A percentile compares a stretch with the other conserved stretches of the same genome.
Conservation (phyloP, 2,329 filamentous ascomycete species). For the Colletotrichum incanum region DNA sequence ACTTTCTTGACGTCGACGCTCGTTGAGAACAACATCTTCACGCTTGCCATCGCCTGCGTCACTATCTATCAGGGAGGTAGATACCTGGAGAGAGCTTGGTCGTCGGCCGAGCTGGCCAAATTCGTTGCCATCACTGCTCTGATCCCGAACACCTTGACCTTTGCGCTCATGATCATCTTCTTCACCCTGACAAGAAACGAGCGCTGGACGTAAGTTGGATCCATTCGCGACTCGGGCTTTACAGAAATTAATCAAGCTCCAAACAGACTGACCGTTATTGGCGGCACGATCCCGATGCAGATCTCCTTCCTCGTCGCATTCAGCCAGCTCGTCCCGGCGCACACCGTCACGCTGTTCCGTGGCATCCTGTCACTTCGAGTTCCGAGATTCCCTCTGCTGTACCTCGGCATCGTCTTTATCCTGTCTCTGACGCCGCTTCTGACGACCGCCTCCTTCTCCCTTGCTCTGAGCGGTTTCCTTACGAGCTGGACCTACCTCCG, state of each 20-base stretch:
- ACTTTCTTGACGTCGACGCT: conserved; percentile 88
- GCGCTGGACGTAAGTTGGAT: conserved; percentile 75
- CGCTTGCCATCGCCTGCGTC: conserved; percentile 80
- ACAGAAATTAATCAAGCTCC: conserved; percentile 43
- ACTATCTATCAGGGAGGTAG: conserved; percentile 93
- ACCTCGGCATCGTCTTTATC: conserved; percentile 82
- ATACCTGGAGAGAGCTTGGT: conserved; percentile 97
- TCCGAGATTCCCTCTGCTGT: conserved; percentile 77
- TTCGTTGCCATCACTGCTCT: conserved; percentile 85
- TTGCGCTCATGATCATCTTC: conserved; percentile 81
- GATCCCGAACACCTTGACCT: conserved; percentile 84
- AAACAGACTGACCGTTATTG: conserved; percentile 83
- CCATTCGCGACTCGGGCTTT: background rate
- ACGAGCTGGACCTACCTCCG: conserved; percentile 96
- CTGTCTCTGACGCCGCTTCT: conserved; percentile 71
- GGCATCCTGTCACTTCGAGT: conserved; percentile 92
- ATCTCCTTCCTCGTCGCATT: conserved; percentile 96
- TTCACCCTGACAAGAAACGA: conserved; percentile 79
- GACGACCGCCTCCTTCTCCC: conserved; percentile 82
- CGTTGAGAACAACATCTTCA: conserved; percentile 94
- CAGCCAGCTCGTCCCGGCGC: conserved; percentile 96
- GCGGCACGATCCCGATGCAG: conserved; percentile 90
- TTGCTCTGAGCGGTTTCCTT: conserved; percentile 86
- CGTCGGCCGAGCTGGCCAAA: conserved; percentile 90
- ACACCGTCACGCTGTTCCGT: conserved; percentile 94